Evolutionary conservation across 169 alveolate species (phyloP).

Genomic region (Plasmodium falciparum): DNA sequence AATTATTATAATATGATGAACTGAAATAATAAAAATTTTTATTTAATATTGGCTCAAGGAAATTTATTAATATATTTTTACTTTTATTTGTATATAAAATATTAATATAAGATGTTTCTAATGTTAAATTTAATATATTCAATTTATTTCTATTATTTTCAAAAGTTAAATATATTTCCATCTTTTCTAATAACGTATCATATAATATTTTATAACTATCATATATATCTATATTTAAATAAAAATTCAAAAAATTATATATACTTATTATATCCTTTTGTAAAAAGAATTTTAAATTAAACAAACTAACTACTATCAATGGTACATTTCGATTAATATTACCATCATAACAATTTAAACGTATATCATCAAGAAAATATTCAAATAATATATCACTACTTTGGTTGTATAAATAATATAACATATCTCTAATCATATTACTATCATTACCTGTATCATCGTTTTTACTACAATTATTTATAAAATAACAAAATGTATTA

Average conservation of each 20-base stretch:
- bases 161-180: slow-evolving; percentile 29
- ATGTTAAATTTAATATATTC: slow-evolving; percentile 22
- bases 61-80: slow-evolving; percentile 32
- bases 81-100: slow-evolving; percentile 41
- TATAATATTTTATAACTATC: slow-evolving; percentile 48
- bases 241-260: slow-evolving; percentile 27
- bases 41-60: slow-evolving; percentile 7
- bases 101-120: slow-evolving; percentile 55
- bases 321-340: slow-evolving; percentile 44
- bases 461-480: slow-evolving; percentile 5
- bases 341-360: slow-evolving; percentile 36
- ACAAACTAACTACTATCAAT: slow-evolving; percentile 30
- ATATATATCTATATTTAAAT: slow-evolving; percentile 30
- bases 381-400: slow-evolving; percentile 19
- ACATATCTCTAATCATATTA: slow-evolving; percentile 7
- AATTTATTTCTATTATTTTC: slow-evolving; percentile 41
- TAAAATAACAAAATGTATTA: slow-evolving; percentile 29
- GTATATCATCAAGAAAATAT: slow-evolving; percentile 39
- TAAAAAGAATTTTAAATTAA: slow-evolving; percentile 15
- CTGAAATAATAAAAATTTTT: neutral
- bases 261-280: slow-evolving; percentile 19
- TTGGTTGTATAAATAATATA: slow-evolving; percentile 20
- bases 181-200: slow-evolving; percentile 38
- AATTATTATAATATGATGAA: neutral
- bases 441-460: neutral